phyloP scores from a whole-genome alignment of 768 basidiomycete genomes.

The Suillus luteus region DNA sequence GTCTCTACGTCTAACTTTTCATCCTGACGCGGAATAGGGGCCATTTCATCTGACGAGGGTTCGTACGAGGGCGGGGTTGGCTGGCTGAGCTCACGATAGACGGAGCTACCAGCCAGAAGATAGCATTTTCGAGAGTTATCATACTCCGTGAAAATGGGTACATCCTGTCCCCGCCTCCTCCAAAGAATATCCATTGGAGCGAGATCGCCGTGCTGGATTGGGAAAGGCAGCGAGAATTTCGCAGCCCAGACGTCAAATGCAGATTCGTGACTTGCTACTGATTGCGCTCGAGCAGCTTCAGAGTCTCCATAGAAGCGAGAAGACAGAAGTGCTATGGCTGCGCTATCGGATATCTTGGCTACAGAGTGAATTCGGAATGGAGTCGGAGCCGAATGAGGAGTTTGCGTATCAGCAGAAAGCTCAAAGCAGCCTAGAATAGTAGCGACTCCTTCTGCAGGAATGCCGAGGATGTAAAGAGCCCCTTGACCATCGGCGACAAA shows the following conservation, averaged over 20 bases:
- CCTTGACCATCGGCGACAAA: slow-evolving; percentile 74
- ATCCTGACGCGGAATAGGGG: slow-evolving; percentile 63
- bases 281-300: slow-evolving; percentile 21
- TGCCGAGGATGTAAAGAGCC: slow-evolving; percentile 58
- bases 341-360: slow-evolving; percentile 36
- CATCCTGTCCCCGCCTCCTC: slow-evolving; percentile 68
- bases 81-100: slow-evolving; percentile 47
- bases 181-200: slow-evolving; percentile 58
- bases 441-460: slow-evolving; percentile 42
- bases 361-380: slow-evolving; percentile 45
- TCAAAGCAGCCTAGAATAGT: slow-evolving; percentile 55
- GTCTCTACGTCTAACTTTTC: slow-evolving; percentile 52
- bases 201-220: slow-evolving; percentile 32
- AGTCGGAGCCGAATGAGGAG: slow-evolving; percentile 28
- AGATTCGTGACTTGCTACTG: slow-evolving; percentile 22
- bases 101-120: slow-evolving; percentile 59
- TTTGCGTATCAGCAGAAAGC: slow-evolving; percentile 31
- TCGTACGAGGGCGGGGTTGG: slow-evolving; percentile 44
- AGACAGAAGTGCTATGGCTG: slow-evolving; percentile 55
- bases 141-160: slow-evolving; percentile 63
- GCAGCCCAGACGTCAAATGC: slow-evolving; percentile 72
- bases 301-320: slow-evolving; percentile 49
- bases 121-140: slow-evolving; percentile 46
- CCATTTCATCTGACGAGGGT: slow-evolving; percentile 66
- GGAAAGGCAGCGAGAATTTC: slow-evolving; percentile 47